A percentile compares a stretch with the other conserved stretches of the same genome.
Evolutionary conservation across 2,329 filamentous ascomycete genomes (phyloP).

Genomic region (Epichloe gansuensis): DNA sequence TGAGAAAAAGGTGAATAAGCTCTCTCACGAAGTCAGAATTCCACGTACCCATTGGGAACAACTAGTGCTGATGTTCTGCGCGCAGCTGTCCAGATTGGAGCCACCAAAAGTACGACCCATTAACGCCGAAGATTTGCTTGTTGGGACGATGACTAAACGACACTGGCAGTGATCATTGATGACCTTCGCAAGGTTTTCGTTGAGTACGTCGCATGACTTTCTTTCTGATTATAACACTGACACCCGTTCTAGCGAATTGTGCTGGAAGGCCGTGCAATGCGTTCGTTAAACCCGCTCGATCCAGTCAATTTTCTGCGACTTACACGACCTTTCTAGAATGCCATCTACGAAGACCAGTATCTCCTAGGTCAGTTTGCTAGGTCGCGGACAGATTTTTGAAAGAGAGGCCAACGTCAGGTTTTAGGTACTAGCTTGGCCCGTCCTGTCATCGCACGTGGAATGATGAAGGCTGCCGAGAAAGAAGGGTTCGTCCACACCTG

Average conservation of each 20-base stretch:
- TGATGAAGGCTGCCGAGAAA: slow-evolving; percentile 22
- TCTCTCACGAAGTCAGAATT: slow-evolving; percentile 17
- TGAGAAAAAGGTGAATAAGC: slow-evolving; percentile 48
- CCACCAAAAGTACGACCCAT: background rate
- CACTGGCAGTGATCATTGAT: slow-evolving; percentile 32
- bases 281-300: background rate
- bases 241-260: slow-evolving; percentile 34
- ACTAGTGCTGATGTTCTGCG: background rate
- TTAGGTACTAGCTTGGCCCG: slow-evolving; percentile 48
- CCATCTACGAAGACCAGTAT: slow-evolving; percentile 46
- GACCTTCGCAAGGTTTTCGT: slow-evolving; percentile 62
- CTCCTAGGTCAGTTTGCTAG: slow-evolving; percentile 11
- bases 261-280: slow-evolving; percentile 58
- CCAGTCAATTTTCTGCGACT: background rate
- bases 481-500: background rate
- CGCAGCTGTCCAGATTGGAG: background rate
- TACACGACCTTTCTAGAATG: slow-evolving; percentile 23
- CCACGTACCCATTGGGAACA: background rate
- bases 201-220: slow-evolving; percentile 27
- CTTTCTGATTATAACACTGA: background rate
- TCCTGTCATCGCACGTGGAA: slow-evolving; percentile 51
- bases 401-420: background rate
- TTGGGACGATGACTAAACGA: background rate
- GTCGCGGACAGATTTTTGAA: background rate
- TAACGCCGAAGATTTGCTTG: background rate